Evolutionary conservation across 305 asterid genomes (phyloP), one percentile per base, ranked within the genome.

Genomic region (Solanum hybrid): DNA sequence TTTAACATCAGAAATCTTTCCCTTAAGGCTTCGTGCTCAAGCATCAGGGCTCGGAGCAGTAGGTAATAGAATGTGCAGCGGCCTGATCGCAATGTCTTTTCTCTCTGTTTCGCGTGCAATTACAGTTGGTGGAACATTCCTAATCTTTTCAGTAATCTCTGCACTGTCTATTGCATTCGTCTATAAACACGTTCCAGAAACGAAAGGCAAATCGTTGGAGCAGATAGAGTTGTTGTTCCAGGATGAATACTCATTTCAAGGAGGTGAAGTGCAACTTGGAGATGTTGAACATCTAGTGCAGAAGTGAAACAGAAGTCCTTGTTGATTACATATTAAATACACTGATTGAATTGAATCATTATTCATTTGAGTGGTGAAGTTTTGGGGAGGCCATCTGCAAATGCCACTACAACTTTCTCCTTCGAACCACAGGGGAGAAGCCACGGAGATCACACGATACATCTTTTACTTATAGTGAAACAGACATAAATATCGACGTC

Each of bases 11-110:
- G 99, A 97, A 90, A 97, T 97, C 34, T 97, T 95, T 87, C 99
- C 99, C 3, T 86, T 97, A 36, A 90, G 95, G 92, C 90, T 95
- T 79, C 97, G 99, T 20, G 99, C 98, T 34, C 98, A 96, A 90
- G 99, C 99, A 0, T 95, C 99, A 2, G 98, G 98, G 6, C 95
- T 97, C 4, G 99, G 99, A 75, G 98, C 98, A 0, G 97, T 95
- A 16, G 99, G 99, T 3, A 97, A 97, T 88, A 92, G 99, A 84
- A 94, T 96, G 34, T 96, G 96, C 90, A 97, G 99, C 69, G 99
- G 99, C 17, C 86, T 96, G 3, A 87, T 97, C 2, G 98, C 99
- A 8, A 97, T 97, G 99, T 96, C 99, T 0, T 97, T 97, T 91
- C 95, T 95, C 12, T 97, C 99, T 7, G 95, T 96, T 22, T 92